A percentile compares a stretch with the other conserved stretches of the same genome.
These are phyloP conservation scores for Edaphochlamys debaryana DNA, from an alignment of 139 green algal species.

Conservation along the genomic window DNA sequence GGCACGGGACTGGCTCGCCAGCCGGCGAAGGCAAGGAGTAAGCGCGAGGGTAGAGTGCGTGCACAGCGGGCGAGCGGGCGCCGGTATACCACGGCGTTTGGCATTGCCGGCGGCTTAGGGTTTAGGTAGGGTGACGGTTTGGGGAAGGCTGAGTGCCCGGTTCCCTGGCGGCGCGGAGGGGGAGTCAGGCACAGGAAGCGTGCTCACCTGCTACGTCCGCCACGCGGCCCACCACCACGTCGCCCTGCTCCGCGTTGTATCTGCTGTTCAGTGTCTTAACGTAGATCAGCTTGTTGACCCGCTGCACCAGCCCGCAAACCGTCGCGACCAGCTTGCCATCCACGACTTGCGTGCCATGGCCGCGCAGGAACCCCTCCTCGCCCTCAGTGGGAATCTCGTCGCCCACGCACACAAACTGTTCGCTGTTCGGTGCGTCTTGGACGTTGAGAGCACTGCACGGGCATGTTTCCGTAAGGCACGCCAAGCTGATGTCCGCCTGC, in stretches of 20 bases:
- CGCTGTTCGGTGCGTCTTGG: slow-evolving; percentile 1
- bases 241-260: slow-evolving; percentile 81
- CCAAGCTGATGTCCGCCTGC: too few species aligned
- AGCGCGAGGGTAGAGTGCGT: too few species aligned
- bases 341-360: slow-evolving; percentile 81
- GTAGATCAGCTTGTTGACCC: slow-evolving; percentile 87
- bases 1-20: too few species aligned
- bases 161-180: too few species aligned
- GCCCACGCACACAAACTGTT: slow-evolving; percentile 45
- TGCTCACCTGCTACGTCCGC: slow-evolving; percentile 74
- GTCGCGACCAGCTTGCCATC: slow-evolving; percentile 77
- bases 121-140: too few species aligned
- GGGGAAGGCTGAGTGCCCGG: too few species aligned
- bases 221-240: slow-evolving; percentile 87
- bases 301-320: slow-evolving; percentile 77
- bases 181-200: too few species aligned
- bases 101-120: too few species aligned
- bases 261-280: slow-evolving; percentile 77
- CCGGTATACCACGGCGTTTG: too few species aligned
- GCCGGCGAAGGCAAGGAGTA: too few species aligned
- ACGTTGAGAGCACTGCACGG: slow-evolving; percentile 1
- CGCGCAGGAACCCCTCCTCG: slow-evolving; percentile 62
- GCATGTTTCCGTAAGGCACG: too few species aligned
- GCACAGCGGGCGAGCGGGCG: too few species aligned
- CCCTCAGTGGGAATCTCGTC: slow-evolving; percentile 53